A percentile compares a stretch with the other conserved stretches of the same genome.
These are phyloP conservation scores for Rhypophila decipiens DNA, from an alignment of 495 filamentous ascomycete genomes.

Conservation along the genomic window DNA sequence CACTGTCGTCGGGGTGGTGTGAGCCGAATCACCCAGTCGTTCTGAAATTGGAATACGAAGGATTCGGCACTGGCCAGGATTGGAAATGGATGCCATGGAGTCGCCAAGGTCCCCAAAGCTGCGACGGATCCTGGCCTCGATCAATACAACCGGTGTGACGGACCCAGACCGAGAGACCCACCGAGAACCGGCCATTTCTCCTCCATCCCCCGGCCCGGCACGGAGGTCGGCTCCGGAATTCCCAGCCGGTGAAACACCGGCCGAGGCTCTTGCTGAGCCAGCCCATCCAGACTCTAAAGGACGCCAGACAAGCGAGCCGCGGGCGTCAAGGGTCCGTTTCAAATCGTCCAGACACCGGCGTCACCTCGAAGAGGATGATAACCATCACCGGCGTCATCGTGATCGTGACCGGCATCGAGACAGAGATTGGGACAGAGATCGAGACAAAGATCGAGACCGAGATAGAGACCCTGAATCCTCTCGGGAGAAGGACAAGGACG, in stretches of 20 bases:
- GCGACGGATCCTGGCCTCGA: conserved; percentile 38
- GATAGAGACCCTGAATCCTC: too few relatives aligned
- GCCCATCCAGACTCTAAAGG: not conserved
- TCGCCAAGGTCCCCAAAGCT: conserved; percentile 35
- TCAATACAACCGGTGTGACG: conserved; percentile 19
- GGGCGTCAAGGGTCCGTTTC: conserved; percentile 9
- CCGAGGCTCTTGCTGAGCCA: not conserved
- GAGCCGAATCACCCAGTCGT: too few relatives aligned
- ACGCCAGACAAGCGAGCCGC: not conserved
- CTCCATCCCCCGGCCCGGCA: too few relatives aligned
- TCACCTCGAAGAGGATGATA: too few relatives aligned
- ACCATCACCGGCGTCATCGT: conserved; percentile 1
- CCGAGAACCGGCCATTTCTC: not conserved
- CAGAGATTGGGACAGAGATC: too few relatives aligned
- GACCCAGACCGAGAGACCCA: not conserved
- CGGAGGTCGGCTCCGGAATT: not conserved
- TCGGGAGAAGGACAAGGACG: conserved; percentile 29
- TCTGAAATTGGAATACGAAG: too few relatives aligned
- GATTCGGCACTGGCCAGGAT: too few relatives aligned
- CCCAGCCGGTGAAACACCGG: not conserved
- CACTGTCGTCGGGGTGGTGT: too few relatives aligned
- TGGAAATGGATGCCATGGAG: not conserved
- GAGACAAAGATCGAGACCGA: too few relatives aligned
- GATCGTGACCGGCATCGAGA: conserved; percentile 17
- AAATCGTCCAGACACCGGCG: conserved; percentile 12